Conservation (phyloP, 2,329 filamentous ascomycete genomes). For the Hysterium pulicare region DNA sequence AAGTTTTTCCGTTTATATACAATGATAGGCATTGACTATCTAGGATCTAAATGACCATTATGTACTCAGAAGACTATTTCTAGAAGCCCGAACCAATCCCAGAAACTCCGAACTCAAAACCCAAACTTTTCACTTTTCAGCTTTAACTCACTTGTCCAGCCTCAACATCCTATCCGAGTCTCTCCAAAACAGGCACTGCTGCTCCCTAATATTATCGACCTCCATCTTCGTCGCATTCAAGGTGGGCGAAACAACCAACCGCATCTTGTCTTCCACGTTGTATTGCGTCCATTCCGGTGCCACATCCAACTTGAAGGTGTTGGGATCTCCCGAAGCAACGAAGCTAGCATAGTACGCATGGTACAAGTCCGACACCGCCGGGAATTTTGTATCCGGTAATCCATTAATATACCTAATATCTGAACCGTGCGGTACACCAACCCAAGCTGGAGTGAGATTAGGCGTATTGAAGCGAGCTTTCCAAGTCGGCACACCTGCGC, state of each 20-base stretch:
- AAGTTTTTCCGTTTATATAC: no score
- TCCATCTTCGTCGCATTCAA: conserved; percentile 24
- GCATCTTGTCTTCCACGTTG: conserved; percentile 8
- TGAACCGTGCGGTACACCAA: conserved; percentile 32
- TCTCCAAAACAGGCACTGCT: conserved; percentile 32
- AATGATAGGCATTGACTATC: no score
- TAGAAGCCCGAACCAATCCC: no score
- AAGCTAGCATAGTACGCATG: conserved; percentile 36
- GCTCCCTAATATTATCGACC: conserved; percentile 21
- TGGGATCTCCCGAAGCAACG: conserved; percentile 33
- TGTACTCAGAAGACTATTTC: no score
- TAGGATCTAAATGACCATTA: no score
- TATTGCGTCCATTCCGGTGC: conserved; percentile 31
- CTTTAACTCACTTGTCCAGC: conserved; percentile 26
- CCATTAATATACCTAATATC: conserved; percentile 32
- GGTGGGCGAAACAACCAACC: conserved; percentile 20
- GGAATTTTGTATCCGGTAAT: conserved; percentile 20
- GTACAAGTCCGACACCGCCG: conserved; percentile 30
- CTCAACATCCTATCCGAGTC: conserved; percentile 25
- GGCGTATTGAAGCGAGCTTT: conserved; percentile 37
- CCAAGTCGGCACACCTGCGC: conserved; percentile 23
- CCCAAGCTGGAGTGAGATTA: conserved; percentile 21
- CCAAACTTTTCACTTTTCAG: no score
- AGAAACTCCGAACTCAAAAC: no score
- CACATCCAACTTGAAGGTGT: conserved; percentile 19